Conservation (phyloP, 768 basidiomycete genomes). For the Rhodotorula diobovata region DNA sequence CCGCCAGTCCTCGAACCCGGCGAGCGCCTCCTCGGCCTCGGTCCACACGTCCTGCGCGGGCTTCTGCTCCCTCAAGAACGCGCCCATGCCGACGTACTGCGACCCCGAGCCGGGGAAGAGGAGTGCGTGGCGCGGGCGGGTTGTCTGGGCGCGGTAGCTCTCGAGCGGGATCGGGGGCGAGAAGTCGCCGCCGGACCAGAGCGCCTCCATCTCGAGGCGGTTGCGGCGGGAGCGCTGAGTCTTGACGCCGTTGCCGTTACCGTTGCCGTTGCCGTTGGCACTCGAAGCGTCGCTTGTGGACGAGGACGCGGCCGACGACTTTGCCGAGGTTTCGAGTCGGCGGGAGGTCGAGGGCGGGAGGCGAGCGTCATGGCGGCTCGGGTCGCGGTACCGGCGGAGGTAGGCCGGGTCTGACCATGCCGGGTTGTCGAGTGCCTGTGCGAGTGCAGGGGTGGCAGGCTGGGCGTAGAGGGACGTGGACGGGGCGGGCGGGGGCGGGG, state of each 20-base stretch:
- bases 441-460: neutral
- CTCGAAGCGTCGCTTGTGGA: neutral
- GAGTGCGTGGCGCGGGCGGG: slow-evolving; percentile 35
- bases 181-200: slow-evolving; percentile 37
- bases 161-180: slow-evolving; percentile 33
- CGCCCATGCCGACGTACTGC: slow-evolving; percentile 41
- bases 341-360: slow-evolving; percentile 3
- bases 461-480: slow-evolving; percentile 8
- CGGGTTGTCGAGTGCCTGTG: slow-evolving; percentile 6
- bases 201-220: slow-evolving; percentile 36
- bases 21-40: slow-evolving; percentile 43
- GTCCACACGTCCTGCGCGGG: slow-evolving; percentile 39
- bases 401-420: slow-evolving; percentile 33
- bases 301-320: neutral
- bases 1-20: slow-evolving; percentile 42
- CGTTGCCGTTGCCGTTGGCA: neutral
- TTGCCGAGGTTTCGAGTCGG: neutral
- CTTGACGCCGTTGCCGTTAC: slow-evolving; percentile 3
- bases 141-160: slow-evolving; percentile 17
- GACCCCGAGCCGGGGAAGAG: slow-evolving; percentile 43
- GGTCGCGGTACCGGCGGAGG: slow-evolving; percentile 28
- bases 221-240: slow-evolving; percentile 13
- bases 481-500: neutral
- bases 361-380: slow-evolving; percentile 23
- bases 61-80: slow-evolving; percentile 28